Conservation (phyloP, 768 basidiomycete species). For the Leccinum barrowsii region DNA sequence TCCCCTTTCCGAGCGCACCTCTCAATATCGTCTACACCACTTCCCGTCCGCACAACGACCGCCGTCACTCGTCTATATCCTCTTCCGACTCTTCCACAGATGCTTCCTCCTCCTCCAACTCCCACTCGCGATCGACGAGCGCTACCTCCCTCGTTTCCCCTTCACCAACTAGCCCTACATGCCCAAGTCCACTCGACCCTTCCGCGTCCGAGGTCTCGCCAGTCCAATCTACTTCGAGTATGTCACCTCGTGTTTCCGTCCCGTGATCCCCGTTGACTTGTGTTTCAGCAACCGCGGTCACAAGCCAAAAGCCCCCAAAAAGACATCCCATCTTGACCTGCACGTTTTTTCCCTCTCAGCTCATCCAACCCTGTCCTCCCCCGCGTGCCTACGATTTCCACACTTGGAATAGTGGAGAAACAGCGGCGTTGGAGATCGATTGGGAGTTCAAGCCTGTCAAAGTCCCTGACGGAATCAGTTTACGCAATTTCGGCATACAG, state of each 20-base stretch:
- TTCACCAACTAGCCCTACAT: slow-evolving; percentile 20
- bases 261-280: background rate
- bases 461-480: slow-evolving; percentile 78
- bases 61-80: slow-evolving; percentile 30
- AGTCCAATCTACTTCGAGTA: slow-evolving; percentile 4
- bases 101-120: slow-evolving; percentile 21
- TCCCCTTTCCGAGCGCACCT: slow-evolving; percentile 12
- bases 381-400: slow-evolving; percentile 19
- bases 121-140: slow-evolving; percentile 20
- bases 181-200: slow-evolving; percentile 1
- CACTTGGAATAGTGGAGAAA: slow-evolving; percentile 17
- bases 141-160: slow-evolving; percentile 31
- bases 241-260: background rate
- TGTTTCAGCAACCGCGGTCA: slow-evolving; percentile 8
- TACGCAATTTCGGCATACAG: slow-evolving; percentile 88
- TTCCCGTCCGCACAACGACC: slow-evolving; percentile 19
- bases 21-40: slow-evolving; percentile 11
- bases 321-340: slow-evolving; percentile 44
- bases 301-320: slow-evolving; percentile 9
- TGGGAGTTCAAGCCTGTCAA: slow-evolving; percentile 69
- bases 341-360: slow-evolving; percentile 47
- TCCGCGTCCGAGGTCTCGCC: slow-evolving; percentile 2
- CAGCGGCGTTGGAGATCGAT: slow-evolving; percentile 23
- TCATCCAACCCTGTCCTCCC: slow-evolving; percentile 31
- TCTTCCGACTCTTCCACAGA: slow-evolving; percentile 24